Evolutionary conservation across 1,284 basidiomycete species (phyloP).

Genomic region (Leucocoprinus gongylophorus): DNA sequence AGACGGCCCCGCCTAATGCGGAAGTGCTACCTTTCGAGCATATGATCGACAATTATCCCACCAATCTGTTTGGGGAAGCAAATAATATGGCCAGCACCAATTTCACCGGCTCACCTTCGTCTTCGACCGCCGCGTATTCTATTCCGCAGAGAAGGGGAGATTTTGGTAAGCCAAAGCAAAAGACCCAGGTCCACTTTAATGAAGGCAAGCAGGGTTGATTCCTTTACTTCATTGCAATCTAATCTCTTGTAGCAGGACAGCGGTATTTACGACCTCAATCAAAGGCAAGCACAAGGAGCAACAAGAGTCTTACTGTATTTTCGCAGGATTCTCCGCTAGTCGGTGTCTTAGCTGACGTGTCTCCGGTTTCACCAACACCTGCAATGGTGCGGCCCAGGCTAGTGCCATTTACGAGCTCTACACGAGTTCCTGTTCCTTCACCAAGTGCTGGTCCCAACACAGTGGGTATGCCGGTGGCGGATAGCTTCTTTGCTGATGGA

Average conservation of each 20-base stretch:
- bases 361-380: constrained; percentile 16
- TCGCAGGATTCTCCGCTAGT: constrained; percentile 17
- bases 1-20: constrained; percentile 5
- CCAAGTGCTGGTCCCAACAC: background rate
- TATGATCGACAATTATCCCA: constrained; percentile 19
- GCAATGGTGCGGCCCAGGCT: constrained; percentile 44
- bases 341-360: constrained; percentile 18
- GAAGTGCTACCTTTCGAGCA: constrained; percentile 16
- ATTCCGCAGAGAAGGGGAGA: constrained; percentile 61
- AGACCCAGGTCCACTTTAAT: constrained; percentile 35
- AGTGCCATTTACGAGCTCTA: constrained; percentile 67
- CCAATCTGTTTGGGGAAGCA: constrained; percentile 37
- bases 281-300: constrained; percentile 8
- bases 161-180: constrained; percentile 48
- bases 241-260: background rate
- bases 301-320: constrained; percentile 9
- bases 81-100: constrained; percentile 42
- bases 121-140: constrained; percentile 54
- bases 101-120: constrained; percentile 51
- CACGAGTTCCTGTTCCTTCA: constrained; percentile 57
- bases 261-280: background rate
- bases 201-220: constrained; percentile 20
- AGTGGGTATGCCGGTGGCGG: constrained; percentile 12
- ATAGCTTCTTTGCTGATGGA: constrained; percentile 14
- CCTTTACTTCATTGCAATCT: constrained; percentile 20